Evolutionary conservation across 2,329 filamentous ascomycete genomes (phyloP).

Genomic region (Trichoderma koningiopsis): DNA sequence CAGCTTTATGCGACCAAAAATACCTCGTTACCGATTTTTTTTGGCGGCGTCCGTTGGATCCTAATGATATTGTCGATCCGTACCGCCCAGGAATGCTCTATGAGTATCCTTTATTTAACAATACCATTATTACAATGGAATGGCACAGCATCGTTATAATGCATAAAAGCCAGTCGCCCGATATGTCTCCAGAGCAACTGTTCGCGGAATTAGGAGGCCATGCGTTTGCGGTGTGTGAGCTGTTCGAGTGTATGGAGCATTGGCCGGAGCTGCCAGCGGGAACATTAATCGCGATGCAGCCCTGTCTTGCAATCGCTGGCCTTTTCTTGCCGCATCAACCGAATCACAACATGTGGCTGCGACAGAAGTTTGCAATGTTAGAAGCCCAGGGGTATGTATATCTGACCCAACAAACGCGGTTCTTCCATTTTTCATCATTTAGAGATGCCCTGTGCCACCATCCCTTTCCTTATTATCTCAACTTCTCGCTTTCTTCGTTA

Average conservation of each 20-base stretch:
- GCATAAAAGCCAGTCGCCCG: conserved; percentile 73
- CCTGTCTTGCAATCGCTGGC: conserved; percentile 72
- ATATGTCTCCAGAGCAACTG: conserved; percentile 54
- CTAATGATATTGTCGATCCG: conserved; percentile 72
- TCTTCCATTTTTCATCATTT: not conserved
- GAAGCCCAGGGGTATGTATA: conserved; percentile 73
- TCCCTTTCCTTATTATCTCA: not conserved
- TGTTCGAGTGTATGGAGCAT: conserved; percentile 76
- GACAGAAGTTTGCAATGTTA: conserved; percentile 74
- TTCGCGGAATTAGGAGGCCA: conserved; percentile 59
- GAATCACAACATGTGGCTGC: conserved; percentile 75
- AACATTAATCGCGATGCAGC: conserved; percentile 71
- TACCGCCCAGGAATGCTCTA: conserved; percentile 71
- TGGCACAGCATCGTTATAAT: conserved; percentile 79
- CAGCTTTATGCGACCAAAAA: conserved; percentile 60
- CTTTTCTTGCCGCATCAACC: conserved; percentile 78
- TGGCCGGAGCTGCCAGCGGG: conserved; percentile 73
- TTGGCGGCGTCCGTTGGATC: conserved; percentile 52
- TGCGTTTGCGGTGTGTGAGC: conserved; percentile 71
- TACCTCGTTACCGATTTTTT: conserved; percentile 67
- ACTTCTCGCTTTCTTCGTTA: not conserved
- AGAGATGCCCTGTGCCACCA: not conserved
- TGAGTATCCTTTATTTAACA: conserved; percentile 68
- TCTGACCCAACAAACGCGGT: not conserved
- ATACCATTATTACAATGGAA: conserved; percentile 75